A percentile compares a stretch with the other conserved stretches of the same genome.
Conservation (phyloP, 1,139 yeast species). For the Meyerozyma sp. region DNA sequence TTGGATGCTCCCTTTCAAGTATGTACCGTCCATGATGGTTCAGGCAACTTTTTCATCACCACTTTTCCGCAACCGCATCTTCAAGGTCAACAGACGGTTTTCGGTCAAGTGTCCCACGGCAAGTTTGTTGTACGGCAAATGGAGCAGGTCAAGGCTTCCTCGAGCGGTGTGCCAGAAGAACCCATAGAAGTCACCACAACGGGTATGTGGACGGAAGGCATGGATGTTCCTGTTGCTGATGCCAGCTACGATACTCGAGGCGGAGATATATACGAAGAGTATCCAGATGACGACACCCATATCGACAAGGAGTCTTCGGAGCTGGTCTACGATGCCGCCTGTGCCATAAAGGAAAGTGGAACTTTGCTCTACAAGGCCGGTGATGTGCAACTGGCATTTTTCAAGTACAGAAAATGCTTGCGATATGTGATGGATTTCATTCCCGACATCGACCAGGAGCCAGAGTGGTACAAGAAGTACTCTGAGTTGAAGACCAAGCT, state of each 20-base stretch:
- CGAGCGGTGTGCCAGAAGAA: conserved; percentile 38
- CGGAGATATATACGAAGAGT: conserved; percentile 70
- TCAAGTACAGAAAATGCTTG: conserved; percentile 59
- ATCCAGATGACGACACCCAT: conserved; percentile 62
- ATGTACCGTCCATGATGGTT: conserved; percentile 72
- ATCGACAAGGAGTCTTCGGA: conserved; percentile 56
- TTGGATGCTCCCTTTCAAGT: conserved; percentile 45
- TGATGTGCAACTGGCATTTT: conserved; percentile 43
- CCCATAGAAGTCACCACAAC: conserved; percentile 51
- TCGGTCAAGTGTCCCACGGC: conserved; percentile 60
- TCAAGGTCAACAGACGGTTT: conserved; percentile 69
- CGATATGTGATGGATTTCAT: conserved; percentile 65
- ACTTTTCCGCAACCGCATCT: conserved; percentile 69
- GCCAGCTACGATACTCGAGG: conserved; percentile 59
- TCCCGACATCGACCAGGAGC: conserved; percentile 66
- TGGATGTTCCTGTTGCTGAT: conserved; percentile 51
- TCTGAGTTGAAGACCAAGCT: conserved; percentile 53
- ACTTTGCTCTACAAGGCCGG: conserved; percentile 52
- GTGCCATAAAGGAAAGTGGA: conserved; percentile 62
- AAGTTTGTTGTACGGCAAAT: conserved; percentile 65
- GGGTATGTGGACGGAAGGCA: conserved; percentile 58
- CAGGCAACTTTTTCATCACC: conserved; percentile 63
- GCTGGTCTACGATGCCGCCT: conserved; percentile 46
- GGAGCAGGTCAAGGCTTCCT: conserved; percentile 45
- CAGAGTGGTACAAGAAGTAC: conserved; percentile 47